Evolutionary conservation across 805 yeast species (phyloP), one percentile per base, ranked within the genome.

Genomic region (Deakozyma indianensis): DNA sequence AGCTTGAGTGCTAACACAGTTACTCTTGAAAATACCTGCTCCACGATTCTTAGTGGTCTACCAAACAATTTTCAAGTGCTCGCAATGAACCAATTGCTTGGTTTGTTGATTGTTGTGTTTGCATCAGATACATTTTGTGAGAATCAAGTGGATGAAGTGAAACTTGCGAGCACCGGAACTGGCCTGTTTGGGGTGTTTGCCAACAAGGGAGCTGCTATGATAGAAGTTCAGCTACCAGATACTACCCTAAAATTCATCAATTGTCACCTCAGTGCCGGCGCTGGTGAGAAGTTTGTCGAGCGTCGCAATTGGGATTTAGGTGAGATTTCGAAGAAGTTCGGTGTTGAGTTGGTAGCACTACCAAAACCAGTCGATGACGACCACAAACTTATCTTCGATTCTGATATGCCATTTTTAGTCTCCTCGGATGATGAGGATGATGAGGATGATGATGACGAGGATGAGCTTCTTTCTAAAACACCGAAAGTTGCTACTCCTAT

Each of bases 151-250:
- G 57, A 65, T 1, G 51, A 60, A 25, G 42, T 71, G 9, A 57
- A 57, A n/a, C 59, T 62, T 4, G 56, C 64, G 1, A 64, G 74
- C 1, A 60, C 74, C 15, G 80, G 80, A 0, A 66, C 78, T 0
- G 79, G 79, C 0, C 65, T 73, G 24, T 53, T 75, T 38, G 73
- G 73, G 22, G 50, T 65, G n/a, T 74, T 76, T 70, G 78, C 77
- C 14, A 75, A 75, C 56, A 75, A 75, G 51, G 80, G 80, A 3
- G 74, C 76, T 7, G 70, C 71, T 14, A 56, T 66, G 22, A 56
- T 72, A 18, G 59, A 59, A 24, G 63, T 75, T 47, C 58, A 50
- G 22, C 47, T 70, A 22, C 45, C 55, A 3, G 61, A 61, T 4
- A 49, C 56, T 5, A 51, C 54, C 9, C 35, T 63, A 42, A 51